Base-by-base conservation (phyloP, 2,329 filamentous ascomycete species). In the Colletotrichum siamense region DNA sequence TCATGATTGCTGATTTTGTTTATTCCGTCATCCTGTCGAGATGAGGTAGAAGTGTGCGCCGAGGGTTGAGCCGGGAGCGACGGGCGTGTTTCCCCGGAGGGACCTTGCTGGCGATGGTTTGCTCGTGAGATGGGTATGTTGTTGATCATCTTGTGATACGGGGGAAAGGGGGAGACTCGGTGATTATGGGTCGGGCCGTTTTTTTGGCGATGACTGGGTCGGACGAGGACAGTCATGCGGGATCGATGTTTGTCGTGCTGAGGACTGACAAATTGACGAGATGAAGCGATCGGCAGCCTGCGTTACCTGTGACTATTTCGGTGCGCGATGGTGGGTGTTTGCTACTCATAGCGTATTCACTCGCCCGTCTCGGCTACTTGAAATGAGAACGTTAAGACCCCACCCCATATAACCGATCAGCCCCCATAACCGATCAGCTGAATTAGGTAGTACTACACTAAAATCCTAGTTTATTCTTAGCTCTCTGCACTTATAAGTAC, bases 241-340 rank as follows among this genome's bases (percentile, higher is more conserved):
- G n/a, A 22, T 12, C 6, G 44, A 52, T 22, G 44, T 52, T 52
- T 52, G 44, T 3, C 9, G n/a, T 6, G 44, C n/a, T 49, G 44
- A 18, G 44, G 44, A 52, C n/a, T 52, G n/a, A 52, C 10, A 13
- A 52, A 22, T 22, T 52, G 44, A 22, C 44, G 44, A 52, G 44
- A 52, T 8, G 44, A 13, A 6, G 44, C 44, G 44, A 52, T 52
- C 44, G 44, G 44, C 44, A 52, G 44, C 44, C 44, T 52, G n/a
- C 44, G 44, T 52, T 52, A 52, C 44, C n/a, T 52, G n/a, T 52
- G 44, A 52, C 44, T 52, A 52, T 52, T 52, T 52, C 44, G 44
- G 44, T n/a, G n/a, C 6, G n/a, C 3, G 44, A 52, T 52, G 44
- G 10, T 52, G 44, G 22, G 44, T 52, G 44, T 52, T 22, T 52